Conservation (phyloP, 805 yeast species). For the Jamesozyma jinghongensis region DNA sequence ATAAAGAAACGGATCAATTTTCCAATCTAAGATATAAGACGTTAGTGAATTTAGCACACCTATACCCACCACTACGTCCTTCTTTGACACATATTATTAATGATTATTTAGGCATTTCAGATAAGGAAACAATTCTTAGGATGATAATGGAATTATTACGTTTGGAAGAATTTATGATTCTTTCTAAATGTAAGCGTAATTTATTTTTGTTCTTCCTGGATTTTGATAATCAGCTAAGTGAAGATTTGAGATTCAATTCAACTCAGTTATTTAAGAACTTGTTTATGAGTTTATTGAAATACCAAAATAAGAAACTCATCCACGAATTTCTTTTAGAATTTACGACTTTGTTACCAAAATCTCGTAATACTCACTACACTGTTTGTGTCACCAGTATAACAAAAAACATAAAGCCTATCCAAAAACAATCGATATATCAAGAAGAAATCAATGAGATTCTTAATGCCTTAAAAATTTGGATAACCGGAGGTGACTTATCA, state of each 20-base stretch:
- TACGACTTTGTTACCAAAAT: not conserved
- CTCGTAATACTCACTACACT: not conserved
- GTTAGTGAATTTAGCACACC: not conserved
- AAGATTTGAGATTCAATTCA: not conserved
- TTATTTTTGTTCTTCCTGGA: conserved; percentile 8
- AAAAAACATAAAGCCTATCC: not conserved
- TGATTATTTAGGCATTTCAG: not conserved
- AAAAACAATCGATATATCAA: not conserved
- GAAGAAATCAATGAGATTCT: not conserved
- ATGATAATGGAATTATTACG: conserved; percentile 5
- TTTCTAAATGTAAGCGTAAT: conserved; percentile 7
- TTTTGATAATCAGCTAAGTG: not conserved
- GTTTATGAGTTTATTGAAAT: not conserved
- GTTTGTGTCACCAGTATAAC: not conserved
- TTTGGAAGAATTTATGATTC: conserved; percentile 6
- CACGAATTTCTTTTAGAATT: not conserved
- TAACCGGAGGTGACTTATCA: not conserved
- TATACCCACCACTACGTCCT: not conserved
- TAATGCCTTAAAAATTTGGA: not conserved
- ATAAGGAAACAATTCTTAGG: not conserved
- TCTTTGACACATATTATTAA: not conserved
- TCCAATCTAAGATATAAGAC: not conserved
- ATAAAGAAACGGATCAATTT: not conserved
- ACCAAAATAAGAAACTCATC: not conserved
- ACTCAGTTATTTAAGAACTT: not conserved